phyloP scores from a whole-genome alignment of 441 rosid genomes.

The Gossypium davidsonii region DNA sequence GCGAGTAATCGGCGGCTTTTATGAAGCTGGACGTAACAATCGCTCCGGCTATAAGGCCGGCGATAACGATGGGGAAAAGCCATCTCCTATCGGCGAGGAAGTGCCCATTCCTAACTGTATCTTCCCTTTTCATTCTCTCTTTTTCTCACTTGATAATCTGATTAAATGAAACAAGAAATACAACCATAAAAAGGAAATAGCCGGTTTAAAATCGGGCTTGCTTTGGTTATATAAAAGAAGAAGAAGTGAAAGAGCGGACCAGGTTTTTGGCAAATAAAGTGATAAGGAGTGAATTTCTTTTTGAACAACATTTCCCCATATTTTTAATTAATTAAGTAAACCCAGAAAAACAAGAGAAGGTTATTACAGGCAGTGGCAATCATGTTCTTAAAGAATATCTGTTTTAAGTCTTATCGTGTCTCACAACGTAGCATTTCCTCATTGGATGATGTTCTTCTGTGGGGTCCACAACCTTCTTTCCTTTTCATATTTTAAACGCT shows the following conservation, averaged over 20 bases:
- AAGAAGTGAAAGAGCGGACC: background rate
- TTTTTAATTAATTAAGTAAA: too few relatives aligned
- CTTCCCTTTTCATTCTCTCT: slow-evolving; percentile 5
- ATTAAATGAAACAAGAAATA: background rate
- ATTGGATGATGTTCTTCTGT: background rate
- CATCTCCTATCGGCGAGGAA: slow-evolving; percentile 35
- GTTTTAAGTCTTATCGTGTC: background rate
- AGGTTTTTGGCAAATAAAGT: background rate
- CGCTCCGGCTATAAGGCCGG: slow-evolving; percentile 42
- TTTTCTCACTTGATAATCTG: background rate
- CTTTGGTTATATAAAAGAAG: background rate
- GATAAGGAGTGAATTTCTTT: background rate
- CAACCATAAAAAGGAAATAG: too few relatives aligned
- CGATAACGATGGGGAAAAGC: slow-evolving; percentile 29
- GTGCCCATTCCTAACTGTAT: slow-evolving; percentile 27
- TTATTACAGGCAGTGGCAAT: background rate
- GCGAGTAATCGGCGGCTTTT: slow-evolving; percentile 33
- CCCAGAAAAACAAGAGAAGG: background rate
- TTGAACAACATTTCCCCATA: background rate
- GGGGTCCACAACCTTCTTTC: background rate
- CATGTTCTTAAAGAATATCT: background rate
- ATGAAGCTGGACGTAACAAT: slow-evolving; percentile 38
- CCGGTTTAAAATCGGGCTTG: background rate
- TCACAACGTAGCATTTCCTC: background rate
- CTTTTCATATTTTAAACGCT: too few relatives aligned